Evolutionary conservation across 2,329 filamentous ascomycete genomes (phyloP).

Genomic region (Blumeriella jaapii): DNA sequence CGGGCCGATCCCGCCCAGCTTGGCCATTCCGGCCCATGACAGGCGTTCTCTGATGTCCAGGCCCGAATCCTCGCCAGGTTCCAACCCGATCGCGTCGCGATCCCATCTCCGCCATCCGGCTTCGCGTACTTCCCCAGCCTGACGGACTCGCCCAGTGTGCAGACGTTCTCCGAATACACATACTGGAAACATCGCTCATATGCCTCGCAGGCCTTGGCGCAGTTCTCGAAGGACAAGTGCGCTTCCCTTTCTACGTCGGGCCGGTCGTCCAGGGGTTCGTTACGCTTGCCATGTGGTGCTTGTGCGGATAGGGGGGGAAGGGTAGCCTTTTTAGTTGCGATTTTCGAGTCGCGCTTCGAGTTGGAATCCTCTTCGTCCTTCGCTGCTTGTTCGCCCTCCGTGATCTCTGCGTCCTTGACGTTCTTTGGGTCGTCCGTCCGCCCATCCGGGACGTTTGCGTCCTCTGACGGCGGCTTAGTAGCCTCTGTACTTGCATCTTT

Average conservation of each 20-base stretch:
- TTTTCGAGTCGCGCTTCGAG: not conserved
- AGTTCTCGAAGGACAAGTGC: constrained; percentile 33
- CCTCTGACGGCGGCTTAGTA: too few relatives aligned
- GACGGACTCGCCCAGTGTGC: constrained; percentile 9
- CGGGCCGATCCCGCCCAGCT: not conserved
- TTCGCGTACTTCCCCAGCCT: constrained; percentile 8
- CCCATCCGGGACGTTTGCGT: too few relatives aligned
- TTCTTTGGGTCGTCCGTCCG: too few relatives aligned
- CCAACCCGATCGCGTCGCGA: constrained; percentile 12
- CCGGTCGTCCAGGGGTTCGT: not conserved
- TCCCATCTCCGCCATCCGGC: constrained; percentile 2
- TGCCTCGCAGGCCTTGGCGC: constrained; percentile 36
- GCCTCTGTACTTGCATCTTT: too few relatives aligned
- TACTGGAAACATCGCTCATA: constrained; percentile 29
- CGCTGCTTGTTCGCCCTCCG: too few relatives aligned
- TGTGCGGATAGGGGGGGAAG: not conserved
- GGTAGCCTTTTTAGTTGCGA: not conserved
- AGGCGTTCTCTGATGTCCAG: constrained; percentile 11
- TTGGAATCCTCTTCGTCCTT: not conserved
- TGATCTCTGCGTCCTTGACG: too few relatives aligned
- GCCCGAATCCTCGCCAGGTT: constrained; percentile 11
- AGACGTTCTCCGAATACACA: constrained; percentile 20
- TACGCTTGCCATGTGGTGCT: not conserved
- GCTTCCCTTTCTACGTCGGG: constrained; percentile 32
- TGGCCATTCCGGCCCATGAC: constrained; percentile 9